These are phyloP conservation scores for Starmerella stigmatis DNA, from an alignment of 805 yeast genomes.

Conservation along the genomic window DNA sequence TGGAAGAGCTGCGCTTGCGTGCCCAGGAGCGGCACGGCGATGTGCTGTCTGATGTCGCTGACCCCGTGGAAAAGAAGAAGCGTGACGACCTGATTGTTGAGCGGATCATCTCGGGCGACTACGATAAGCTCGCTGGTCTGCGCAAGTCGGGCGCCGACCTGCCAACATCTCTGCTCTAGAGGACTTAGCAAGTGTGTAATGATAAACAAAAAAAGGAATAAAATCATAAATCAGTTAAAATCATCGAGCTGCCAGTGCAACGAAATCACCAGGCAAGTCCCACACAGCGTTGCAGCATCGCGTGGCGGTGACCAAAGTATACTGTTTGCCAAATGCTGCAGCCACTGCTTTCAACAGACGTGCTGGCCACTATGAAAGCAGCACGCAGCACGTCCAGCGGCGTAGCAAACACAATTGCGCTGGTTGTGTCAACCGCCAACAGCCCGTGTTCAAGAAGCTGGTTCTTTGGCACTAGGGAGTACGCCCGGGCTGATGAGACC, in stretches of 20 bases:
- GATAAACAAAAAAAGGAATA: conserved; percentile 3
- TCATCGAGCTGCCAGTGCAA: too few relatives aligned
- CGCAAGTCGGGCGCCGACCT: conserved; percentile 30
- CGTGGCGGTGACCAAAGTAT: not conserved
- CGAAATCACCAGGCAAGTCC: too few relatives aligned
- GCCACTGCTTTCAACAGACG: not conserved
- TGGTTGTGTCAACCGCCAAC: too few relatives aligned
- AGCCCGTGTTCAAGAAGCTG: too few relatives aligned
- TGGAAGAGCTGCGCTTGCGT: conserved; percentile 68
- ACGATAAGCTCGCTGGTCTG: conserved; percentile 44
- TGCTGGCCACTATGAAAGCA: not conserved
- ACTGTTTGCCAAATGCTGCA: not conserved
- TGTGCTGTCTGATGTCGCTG: conserved; percentile 24
- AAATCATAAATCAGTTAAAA: too few relatives aligned
- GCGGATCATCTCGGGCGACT: conserved; percentile 72
- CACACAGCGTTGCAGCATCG: not conserved
- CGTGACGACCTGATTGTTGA: conserved; percentile 73
- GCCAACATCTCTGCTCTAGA: conserved; percentile 30
- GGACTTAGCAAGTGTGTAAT: not conserved
- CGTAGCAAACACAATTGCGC: not conserved
- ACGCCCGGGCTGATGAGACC: too few relatives aligned
- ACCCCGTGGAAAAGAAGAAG: conserved; percentile 47
- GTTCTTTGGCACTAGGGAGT: not conserved
- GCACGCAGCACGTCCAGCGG: not conserved
- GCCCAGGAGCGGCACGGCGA: conserved; percentile 55